Evolutionary conservation across 805 yeast genomes (phyloP), one percentile per base, ranked within the genome.

Genomic region (Wickerhamiella slavikovae): DNA sequence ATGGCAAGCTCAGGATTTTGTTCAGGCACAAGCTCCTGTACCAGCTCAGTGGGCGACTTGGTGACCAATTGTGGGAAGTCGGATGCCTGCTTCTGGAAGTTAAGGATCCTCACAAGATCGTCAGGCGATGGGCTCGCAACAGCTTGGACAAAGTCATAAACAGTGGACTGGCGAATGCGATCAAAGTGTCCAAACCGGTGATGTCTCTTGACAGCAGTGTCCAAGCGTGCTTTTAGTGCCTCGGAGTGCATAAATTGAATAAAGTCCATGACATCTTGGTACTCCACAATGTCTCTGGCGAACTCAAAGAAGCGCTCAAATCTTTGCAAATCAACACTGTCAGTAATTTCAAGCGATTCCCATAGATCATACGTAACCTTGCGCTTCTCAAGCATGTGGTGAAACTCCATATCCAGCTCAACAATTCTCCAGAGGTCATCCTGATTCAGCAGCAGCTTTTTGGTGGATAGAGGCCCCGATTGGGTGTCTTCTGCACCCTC

Each of bases 371-470:
- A 63, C 16, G 77, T 68, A 28, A 68, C 62, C 29, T 62, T 59
- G 46, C 73, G 67, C 55, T 80, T 83, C 37, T 75, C 79, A 34
- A 75, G 58, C 18, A 85, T 55, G 12, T 92, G 72, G 48, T 82
- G 94, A 49, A 70, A 89, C 40, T 80, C 94, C 38, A 82, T 62
- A 49, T 85, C 96, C 31, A 82, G 60, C 38, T 69, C 76, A 10
- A 80, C 71, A 38, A 85, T 73, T 45, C 83, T 66, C 98, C 98
- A 89, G 36, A 89, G 57, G 48, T 83, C 95, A 52, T 79, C 83
- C 52, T 76, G 91, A 31, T 60, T 35, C 15, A 57, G 43, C 24
- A 58, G 42, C 32, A 37, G 41, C 17, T 37, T 43, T 11, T 35
- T 26, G 15, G 26, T 20, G 4, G 27, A 8, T 1, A 58, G 55